Percentiles rank a stretch among this genome's conserved stretches.
Evolutionary conservation across 768 basidiomycete genomes (phyloP).

Genomic region (Boletus sp.): DNA sequence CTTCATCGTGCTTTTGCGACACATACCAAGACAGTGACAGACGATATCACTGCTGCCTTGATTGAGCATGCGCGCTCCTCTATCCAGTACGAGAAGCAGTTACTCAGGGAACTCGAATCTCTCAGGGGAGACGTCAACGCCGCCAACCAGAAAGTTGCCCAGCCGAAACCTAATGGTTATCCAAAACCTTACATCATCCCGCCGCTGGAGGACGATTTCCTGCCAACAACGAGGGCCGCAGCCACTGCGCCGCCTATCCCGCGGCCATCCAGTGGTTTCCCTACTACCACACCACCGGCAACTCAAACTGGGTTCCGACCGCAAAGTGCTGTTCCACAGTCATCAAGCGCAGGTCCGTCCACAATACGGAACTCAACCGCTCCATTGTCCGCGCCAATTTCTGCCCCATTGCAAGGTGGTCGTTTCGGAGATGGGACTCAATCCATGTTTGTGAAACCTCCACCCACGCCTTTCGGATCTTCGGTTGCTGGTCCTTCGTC

Average conservation of each 20-base stretch:
- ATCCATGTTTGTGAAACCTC: constrained; percentile 72
- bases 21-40: constrained; percentile 84
- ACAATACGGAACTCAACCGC: constrained; percentile 19
- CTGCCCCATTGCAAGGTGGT: constrained; percentile 58
- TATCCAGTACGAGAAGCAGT: constrained; percentile 88
- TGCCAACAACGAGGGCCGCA: constrained; percentile 22
- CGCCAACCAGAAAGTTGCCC: constrained; percentile 59
- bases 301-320: constrained; percentile 28
- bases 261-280: constrained; percentile 21
- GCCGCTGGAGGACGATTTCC: constrained; percentile 60
- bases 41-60: constrained; percentile 86
- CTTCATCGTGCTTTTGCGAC: constrained; percentile 82
- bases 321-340: constrained; percentile 41
- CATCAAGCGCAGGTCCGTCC: constrained; percentile 58
- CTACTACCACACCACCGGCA: constrained; percentile 13
- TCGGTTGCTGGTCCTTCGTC: constrained; percentile 36
- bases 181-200: constrained; percentile 63
- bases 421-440: constrained; percentile 72
- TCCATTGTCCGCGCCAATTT: constrained; percentile 31
- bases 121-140: constrained; percentile 72
- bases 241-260: constrained; percentile 24
- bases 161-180: constrained; percentile 44
- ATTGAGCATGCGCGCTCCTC: constrained; percentile 92
- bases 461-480: constrained; percentile 37
- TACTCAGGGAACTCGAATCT: constrained; percentile 84